Conservation (phyloP, 495 filamentous ascomycete species). For the Cairneyella variabilis region DNA sequence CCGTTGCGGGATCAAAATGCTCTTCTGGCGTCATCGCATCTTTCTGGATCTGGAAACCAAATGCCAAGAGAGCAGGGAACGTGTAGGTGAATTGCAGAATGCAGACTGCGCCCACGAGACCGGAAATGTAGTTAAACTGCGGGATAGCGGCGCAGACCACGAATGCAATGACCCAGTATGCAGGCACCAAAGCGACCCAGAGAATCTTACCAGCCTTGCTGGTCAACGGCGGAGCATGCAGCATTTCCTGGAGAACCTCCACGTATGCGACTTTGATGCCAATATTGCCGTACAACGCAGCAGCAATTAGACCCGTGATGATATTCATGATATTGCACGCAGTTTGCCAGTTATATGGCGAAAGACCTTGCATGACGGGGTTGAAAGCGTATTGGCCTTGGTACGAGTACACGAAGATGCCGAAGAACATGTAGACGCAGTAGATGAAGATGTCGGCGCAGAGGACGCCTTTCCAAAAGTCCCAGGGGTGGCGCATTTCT, state of each 20-base stretch:
- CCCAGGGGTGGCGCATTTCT: constrained; percentile 60
- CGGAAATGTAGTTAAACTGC: constrained; percentile 43
- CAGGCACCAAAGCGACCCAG: constrained; percentile 48
- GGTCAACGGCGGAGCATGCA: constrained; percentile 47
- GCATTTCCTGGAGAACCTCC: constrained; percentile 55
- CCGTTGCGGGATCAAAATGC: constrained; percentile 43
- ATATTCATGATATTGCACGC: constrained; percentile 52
- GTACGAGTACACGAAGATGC: constrained; percentile 50
- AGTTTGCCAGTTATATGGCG: constrained; percentile 42
- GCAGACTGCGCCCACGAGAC: constrained; percentile 43
- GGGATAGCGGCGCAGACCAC: constrained; percentile 50
- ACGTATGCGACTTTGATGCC: constrained; percentile 61
- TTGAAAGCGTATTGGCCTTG: constrained; percentile 57
- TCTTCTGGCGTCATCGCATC: constrained; percentile 40
- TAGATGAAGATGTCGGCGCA: constrained; percentile 54
- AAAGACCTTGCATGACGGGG: constrained; percentile 48
- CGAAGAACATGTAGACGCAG: constrained; percentile 43
- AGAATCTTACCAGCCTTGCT: constrained; percentile 46
- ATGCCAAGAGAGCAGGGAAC: constrained; percentile 25
- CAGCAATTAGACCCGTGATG: constrained; percentile 50
- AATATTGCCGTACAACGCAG: constrained; percentile 60
- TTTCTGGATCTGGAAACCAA: constrained; percentile 43
- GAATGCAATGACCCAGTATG: constrained; percentile 57
- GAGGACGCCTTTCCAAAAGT: constrained; percentile 61
- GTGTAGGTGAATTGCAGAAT: constrained; percentile 38